phyloP scores from a whole-genome alignment of 2,329 filamentous ascomycete genomes.

The Fusarium torulosum region DNA sequence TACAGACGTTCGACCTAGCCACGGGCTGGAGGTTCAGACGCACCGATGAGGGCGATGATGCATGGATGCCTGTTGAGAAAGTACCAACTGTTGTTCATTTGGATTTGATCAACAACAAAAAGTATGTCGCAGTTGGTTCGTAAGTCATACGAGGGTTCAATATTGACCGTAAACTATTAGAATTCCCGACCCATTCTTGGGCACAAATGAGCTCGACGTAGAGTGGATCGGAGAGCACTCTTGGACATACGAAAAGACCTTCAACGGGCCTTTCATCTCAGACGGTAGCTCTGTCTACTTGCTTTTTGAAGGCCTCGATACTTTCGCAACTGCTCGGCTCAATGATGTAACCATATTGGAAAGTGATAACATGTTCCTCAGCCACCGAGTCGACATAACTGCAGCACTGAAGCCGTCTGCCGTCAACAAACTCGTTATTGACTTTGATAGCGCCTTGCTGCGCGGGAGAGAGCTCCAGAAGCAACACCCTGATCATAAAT shows the following conservation, averaged over 20 bases:
- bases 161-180: neutral
- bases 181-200: slow-evolving; percentile 5
- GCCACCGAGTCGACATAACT: slow-evolving; percentile 2
- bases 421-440: neutral
- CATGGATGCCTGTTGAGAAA: neutral
- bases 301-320: slow-evolving; percentile 14
- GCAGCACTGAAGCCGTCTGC: neutral
- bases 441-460: slow-evolving; percentile 12
- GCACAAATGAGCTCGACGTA: slow-evolving; percentile 5
- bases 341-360: neutral
- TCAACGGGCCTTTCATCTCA: neutral
- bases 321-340: neutral
- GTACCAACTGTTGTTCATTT: neutral
- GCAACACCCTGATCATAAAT: slow-evolving; percentile 15
- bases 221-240: slow-evolving; percentile 9
- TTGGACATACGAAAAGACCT: slow-evolving; percentile 17
- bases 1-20: neutral
- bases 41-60: neutral
- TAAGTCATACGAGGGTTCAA: no score
- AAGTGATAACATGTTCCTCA: slow-evolving; percentile 19
- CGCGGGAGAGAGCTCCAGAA: slow-evolving; percentile 4
- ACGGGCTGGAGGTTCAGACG: neutral
- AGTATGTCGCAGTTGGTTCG: neutral
- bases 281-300: neutral
- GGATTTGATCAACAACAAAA: neutral